Percentiles rank a stretch among this genome's conserved stretches.
Evolutionary conservation across 805 yeast genomes (phyloP).

Genomic region (Komagataella populi): DNA sequence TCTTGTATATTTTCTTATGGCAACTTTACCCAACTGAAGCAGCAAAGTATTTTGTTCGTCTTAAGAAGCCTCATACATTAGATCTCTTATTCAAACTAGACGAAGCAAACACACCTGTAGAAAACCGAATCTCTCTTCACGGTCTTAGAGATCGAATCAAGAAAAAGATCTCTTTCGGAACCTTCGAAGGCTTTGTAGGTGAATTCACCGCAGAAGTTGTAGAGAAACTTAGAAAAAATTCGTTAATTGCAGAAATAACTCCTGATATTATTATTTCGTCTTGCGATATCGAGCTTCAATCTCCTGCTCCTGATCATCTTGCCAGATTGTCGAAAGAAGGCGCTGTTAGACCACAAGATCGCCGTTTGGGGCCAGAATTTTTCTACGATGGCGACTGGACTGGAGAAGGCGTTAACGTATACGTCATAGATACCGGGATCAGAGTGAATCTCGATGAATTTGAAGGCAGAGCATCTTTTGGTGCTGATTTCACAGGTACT

Average conservation of each 20-base stretch:
- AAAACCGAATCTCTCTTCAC: constrained; percentile 12
- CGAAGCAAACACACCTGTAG: constrained; percentile 1
- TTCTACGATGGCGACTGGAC: constrained; percentile 27
- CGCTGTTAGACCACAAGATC: constrained; percentile 11
- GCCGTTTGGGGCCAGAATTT: constrained; percentile 20
- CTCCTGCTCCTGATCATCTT: constrained; percentile 35
- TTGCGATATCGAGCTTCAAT: constrained; percentile 28
- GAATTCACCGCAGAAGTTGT: constrained; percentile 34
- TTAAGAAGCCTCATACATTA: constrained; percentile 34
- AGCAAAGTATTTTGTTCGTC: constrained; percentile 30
- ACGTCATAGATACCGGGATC: constrained; percentile 82
- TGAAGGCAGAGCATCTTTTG: constrained; percentile 44
- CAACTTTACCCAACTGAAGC: neutral
- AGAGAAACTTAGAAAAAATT: constrained; percentile 36
- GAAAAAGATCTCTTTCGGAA: constrained; percentile 50
- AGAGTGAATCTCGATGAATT: constrained; percentile 45
- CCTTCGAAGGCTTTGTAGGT: constrained; percentile 59
- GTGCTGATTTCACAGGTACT: constrained; percentile 47
- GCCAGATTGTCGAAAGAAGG: constrained; percentile 44
- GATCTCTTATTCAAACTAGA: constrained; percentile 35
- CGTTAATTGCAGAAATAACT: constrained; percentile 53
- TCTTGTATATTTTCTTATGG: neutral
- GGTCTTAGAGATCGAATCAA: constrained; percentile 34
- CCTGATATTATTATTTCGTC: constrained; percentile 54
- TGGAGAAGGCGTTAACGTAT: constrained; percentile 58